Evolutionary conservation across 1,139 yeast genomes (phyloP).

Genomic region (Petasospora rhodanensis): DNA sequence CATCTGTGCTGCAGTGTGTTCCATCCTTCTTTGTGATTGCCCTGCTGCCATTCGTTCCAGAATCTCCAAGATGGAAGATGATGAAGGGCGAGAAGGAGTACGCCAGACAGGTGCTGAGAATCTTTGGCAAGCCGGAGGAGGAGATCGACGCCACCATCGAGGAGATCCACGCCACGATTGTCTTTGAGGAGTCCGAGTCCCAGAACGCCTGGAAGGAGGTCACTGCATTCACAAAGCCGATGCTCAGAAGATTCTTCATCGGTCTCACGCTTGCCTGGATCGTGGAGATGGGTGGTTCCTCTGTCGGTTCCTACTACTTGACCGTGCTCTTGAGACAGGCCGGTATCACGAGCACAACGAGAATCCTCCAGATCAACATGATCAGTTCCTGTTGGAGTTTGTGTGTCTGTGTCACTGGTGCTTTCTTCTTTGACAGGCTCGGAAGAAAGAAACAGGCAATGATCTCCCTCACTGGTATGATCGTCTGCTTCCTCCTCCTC

Average conservation of each 20-base stretch:
- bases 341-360: constrained; percentile 40
- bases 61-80: constrained; percentile 44
- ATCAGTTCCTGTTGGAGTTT: constrained; percentile 40
- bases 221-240: constrained; percentile 24
- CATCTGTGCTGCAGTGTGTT: constrained; percentile 35
- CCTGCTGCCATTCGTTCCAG: constrained; percentile 37
- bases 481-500: constrained; percentile 37
- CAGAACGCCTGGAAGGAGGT: constrained; percentile 24
- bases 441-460: constrained; percentile 39
- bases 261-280: constrained; percentile 17
- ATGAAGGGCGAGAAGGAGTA: constrained; percentile 34
- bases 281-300: constrained; percentile 41
- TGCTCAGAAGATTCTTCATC: constrained; percentile 39
- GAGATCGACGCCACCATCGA: constrained; percentile 24
- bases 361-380: constrained; percentile 40
- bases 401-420: constrained; percentile 33
- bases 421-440: constrained; percentile 31
- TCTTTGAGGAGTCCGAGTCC: constrained; percentile 3
- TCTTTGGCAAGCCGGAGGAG: constrained; percentile 30
- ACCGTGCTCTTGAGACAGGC: constrained; percentile 42
- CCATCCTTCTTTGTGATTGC: constrained; percentile 30
- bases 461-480: constrained; percentile 35
- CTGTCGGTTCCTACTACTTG: constrained; percentile 46
- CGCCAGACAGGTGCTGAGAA: constrained; percentile 28
- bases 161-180: constrained; percentile 1